These are phyloP conservation scores for Phlebiopsis gigantea DNA, from an alignment of 768 basidiomycete genomes.

Conservation along the genomic window DNA sequence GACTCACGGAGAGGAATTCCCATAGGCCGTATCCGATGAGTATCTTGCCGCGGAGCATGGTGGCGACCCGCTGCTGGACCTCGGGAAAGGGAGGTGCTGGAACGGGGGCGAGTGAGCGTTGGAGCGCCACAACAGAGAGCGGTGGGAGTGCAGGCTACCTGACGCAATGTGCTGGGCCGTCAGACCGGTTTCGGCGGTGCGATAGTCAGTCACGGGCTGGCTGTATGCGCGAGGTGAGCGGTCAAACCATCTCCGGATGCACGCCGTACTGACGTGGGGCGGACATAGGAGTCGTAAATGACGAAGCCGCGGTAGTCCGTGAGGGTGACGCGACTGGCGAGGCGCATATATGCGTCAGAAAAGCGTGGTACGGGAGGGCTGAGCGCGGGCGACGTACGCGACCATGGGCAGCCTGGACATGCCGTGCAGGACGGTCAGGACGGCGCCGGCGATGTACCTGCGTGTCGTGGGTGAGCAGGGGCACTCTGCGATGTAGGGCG, in stretches of 20 bases:
- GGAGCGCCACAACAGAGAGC: background rate
- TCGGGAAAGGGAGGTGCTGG: slow-evolving; percentile 46
- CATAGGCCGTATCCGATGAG: slow-evolving; percentile 54
- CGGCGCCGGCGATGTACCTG: slow-evolving; percentile 45
- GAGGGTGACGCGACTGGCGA: slow-evolving; percentile 44
- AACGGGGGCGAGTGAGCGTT: background rate
- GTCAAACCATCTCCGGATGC: background rate
- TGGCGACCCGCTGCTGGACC: slow-evolving; percentile 39
- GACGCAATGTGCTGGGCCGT: slow-evolving; percentile 32
- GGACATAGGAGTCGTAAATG: slow-evolving; percentile 46
- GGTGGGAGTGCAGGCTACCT: slow-evolving; percentile 25
- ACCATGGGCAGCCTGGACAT: slow-evolving; percentile 44
- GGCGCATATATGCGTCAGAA: slow-evolving; percentile 5
- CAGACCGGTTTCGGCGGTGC: slow-evolving; percentile 42
- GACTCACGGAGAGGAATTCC: slow-evolving; percentile 46
- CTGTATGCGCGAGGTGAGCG: slow-evolving; percentile 24
- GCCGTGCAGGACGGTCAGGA: slow-evolving; percentile 37
- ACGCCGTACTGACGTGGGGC: slow-evolving; percentile 40
- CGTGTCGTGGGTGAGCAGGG: slow-evolving; percentile 8
- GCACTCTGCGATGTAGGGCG: background rate
- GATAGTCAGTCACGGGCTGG: slow-evolving; percentile 42
- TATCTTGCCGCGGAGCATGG: slow-evolving; percentile 41
- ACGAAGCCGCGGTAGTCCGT: slow-evolving; percentile 42
- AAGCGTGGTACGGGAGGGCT: slow-evolving; percentile 1
- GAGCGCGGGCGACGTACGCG: slow-evolving; percentile 34